These are phyloP conservation scores for Phialophora macrospora DNA, from an alignment of 2,329 filamentous ascomycete genomes.

Conservation along the genomic window DNA sequence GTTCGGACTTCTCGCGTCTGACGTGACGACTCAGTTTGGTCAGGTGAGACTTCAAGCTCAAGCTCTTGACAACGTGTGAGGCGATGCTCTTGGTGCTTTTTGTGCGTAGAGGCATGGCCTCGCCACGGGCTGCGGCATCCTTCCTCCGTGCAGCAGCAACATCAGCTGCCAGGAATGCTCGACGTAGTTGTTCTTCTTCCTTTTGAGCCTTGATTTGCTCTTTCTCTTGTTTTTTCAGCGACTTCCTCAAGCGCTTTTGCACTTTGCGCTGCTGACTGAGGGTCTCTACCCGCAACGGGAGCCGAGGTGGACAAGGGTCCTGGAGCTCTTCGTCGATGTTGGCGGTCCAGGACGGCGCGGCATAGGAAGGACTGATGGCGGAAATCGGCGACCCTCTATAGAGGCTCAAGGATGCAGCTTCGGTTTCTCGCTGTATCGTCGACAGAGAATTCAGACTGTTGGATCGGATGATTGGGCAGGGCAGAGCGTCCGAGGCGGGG, in stretches of 20 bases:
- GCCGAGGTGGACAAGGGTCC: conserved; percentile 26
- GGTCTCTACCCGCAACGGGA: conserved; percentile 23
- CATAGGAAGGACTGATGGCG: conserved; percentile 24
- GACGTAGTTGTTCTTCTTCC: conserved; percentile 27
- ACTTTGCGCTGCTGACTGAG: conserved; percentile 34
- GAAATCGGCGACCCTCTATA: conserved; percentile 35
- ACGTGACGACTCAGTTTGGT: conserved; percentile 25
- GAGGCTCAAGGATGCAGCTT: conserved; percentile 30
- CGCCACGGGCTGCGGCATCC: conserved; percentile 19
- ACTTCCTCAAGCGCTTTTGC: conserved; percentile 31
- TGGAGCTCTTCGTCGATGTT: conserved; percentile 25
- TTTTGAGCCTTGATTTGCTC: conserved; percentile 27
- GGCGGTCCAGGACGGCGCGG: conserved; percentile 14
- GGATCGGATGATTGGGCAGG: conserved; percentile 24
- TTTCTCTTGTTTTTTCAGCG: conserved; percentile 30
- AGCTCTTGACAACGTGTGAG: conserved; percentile 32
- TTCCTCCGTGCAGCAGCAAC: conserved; percentile 23
- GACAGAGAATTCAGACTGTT: conserved; percentile 35
- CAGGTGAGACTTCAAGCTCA: conserved; percentile 28
- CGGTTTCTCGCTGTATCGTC: conserved; percentile 31
- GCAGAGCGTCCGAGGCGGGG: conserved; percentile 24
- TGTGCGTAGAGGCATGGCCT: conserved; percentile 20
- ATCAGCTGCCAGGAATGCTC: conserved; percentile 24
- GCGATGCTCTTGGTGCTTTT: conserved; percentile 33
- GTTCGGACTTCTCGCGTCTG: conserved; percentile 18